Conservation (phyloP, 805 yeast species). For the Barnettozyma californica region DNA sequence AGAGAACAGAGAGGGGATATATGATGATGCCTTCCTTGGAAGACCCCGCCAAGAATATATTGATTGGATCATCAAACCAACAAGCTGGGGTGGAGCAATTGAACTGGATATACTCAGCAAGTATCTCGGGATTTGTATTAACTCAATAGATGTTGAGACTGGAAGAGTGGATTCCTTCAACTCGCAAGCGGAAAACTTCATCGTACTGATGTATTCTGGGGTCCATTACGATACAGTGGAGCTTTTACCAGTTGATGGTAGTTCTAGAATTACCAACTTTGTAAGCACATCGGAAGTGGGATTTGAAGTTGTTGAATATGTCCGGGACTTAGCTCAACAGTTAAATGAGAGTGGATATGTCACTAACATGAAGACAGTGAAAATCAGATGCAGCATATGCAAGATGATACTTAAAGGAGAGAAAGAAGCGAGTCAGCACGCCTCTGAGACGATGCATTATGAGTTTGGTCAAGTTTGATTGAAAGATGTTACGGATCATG, state of each 20-base stretch:
- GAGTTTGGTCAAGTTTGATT: slow-evolving; percentile 47
- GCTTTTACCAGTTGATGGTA: slow-evolving; percentile 27
- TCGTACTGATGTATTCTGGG: slow-evolving; percentile 60
- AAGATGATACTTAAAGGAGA: slow-evolving; percentile 51
- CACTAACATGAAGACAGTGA: slow-evolving; percentile 59
- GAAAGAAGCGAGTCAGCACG: slow-evolving; percentile 59
- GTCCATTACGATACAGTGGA: slow-evolving; percentile 67
- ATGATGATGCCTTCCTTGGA: slow-evolving; percentile 55
- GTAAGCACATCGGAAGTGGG: slow-evolving; percentile 27
- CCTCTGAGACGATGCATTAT: slow-evolving; percentile 53
- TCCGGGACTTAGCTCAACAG: slow-evolving; percentile 34
- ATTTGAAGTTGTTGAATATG: slow-evolving; percentile 31
- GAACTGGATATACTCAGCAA: slow-evolving; percentile 60
- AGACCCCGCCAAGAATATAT: slow-evolving; percentile 43
- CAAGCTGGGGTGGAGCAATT: slow-evolving; percentile 82
- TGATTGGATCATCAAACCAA: slow-evolving; percentile 53
- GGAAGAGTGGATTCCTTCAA: slow-evolving; percentile 51
- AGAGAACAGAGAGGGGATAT: slow-evolving; percentile 38
- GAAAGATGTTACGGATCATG: background rate
- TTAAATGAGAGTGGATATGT: slow-evolving; percentile 51
- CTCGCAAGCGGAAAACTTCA: slow-evolving; percentile 32
- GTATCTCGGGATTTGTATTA: slow-evolving; percentile 45
- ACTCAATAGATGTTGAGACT: slow-evolving; percentile 61
- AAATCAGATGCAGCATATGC: slow-evolving; percentile 55
- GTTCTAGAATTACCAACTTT: slow-evolving; percentile 39